These are phyloP conservation scores for Plasmodium vivax DNA, from an alignment of 169 alveolate genomes.

Conservation along the genomic window DNA sequence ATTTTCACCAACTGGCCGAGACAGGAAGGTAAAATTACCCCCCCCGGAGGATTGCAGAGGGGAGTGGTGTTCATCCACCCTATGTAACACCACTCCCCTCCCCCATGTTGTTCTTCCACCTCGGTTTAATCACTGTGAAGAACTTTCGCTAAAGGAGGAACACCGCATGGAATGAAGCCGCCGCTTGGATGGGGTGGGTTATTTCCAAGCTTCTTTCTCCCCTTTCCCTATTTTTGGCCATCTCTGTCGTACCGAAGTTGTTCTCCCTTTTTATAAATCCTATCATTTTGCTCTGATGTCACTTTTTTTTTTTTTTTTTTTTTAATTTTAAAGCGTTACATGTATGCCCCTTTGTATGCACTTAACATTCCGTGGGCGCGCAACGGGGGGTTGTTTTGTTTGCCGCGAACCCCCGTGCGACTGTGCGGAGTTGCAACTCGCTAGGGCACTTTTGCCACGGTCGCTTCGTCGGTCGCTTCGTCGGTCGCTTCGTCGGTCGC, in stretches of 20 bases:
- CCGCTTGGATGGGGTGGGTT: background rate
- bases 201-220: background rate
- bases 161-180: background rate
- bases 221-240: background rate
- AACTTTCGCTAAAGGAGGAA: background rate
- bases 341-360: background rate
- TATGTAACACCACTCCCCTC: too few relatives aligned
- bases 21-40: background rate
- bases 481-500: too few relatives aligned
- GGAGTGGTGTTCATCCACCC: background rate
- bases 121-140: background rate
- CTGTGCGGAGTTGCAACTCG: background rate
- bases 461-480: too few relatives aligned
- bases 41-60: background rate
- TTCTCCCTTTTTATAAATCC: background rate
- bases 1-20: background rate
- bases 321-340: background rate
- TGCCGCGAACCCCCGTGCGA: background rate
- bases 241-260: background rate
- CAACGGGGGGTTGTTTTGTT: background rate
- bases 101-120: background rate
- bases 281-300: background rate
- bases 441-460: background rate
- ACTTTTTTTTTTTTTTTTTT: background rate
- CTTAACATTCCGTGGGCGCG: background rate